Evolutionary conservation across 768 basidiomycete genomes (phyloP).

Genomic region (Pisolithus orientalis): DNA sequence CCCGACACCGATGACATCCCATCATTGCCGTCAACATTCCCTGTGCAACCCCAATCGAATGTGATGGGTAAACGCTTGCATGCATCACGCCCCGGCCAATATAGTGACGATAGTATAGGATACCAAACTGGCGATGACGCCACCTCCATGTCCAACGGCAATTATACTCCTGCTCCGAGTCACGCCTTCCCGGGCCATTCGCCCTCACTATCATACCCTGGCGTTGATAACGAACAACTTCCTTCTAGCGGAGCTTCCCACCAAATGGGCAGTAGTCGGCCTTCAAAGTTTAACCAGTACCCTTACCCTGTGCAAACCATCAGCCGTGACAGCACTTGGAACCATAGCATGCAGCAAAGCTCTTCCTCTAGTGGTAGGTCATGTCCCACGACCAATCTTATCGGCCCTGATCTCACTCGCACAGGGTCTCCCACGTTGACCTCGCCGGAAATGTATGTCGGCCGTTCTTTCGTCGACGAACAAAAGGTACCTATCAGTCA

Average conservation of each 20-base stretch:
- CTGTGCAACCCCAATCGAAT: conserved; percentile 27
- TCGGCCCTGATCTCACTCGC: conserved; percentile 31
- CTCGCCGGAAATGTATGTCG: conserved; percentile 41
- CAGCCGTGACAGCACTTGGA: conserved; percentile 25
- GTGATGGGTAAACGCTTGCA: conserved; percentile 31
- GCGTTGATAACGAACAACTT: conserved; percentile 28
- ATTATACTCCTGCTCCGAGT: conserved; percentile 37
- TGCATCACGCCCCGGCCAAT: conserved; percentile 32
- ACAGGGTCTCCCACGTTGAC: conserved; percentile 52
- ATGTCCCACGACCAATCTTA: conserved; percentile 22
- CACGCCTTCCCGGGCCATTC: conserved; percentile 42
- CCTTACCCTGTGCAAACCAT: conserved; percentile 33
- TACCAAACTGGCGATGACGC: conserved; percentile 48
- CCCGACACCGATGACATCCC: conserved; percentile 49
- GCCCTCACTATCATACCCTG: conserved; percentile 37
- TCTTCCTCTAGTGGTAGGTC: conserved; percentile 27
- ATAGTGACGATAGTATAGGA: conserved; percentile 36
- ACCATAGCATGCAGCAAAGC: conserved; percentile 23
- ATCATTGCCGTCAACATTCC: conserved; percentile 40
- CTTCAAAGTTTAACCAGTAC: conserved; percentile 50
- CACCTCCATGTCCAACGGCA: conserved; percentile 34
- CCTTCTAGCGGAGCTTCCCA: conserved; percentile 19
- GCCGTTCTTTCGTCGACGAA: conserved; percentile 47
- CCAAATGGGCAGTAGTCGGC: conserved; percentile 36
- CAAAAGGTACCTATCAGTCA: conserved; percentile 47